Evolutionary conservation across 2,329 filamentous ascomycete species (phyloP).

Genomic region (Xylaria sp.): DNA sequence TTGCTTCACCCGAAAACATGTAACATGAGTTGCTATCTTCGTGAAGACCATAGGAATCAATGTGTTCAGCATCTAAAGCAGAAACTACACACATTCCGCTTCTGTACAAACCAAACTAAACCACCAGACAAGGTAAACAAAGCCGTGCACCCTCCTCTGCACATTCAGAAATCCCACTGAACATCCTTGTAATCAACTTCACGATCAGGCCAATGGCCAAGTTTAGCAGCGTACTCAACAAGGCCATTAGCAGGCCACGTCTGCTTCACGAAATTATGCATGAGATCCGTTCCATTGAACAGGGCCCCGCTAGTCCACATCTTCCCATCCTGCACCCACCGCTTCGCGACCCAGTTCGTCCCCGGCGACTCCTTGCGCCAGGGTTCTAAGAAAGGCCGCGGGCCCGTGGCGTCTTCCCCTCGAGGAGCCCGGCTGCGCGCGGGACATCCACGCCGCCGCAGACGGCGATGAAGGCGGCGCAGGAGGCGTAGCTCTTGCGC

Average conservation of each 20-base stretch:
- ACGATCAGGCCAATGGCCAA: conserved; percentile 15
- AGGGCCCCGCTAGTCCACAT: conserved; percentile 15
- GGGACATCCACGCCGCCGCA: conserved; percentile 15
- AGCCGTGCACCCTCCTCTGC: not conserved
- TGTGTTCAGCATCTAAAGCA: too few species aligned
- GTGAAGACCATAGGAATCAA: too few species aligned
- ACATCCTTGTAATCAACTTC: conserved; percentile 20
- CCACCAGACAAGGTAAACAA: too few species aligned
- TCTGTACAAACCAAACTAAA: too few species aligned
- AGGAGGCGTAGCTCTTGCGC: not conserved
- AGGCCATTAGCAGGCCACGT: not conserved
- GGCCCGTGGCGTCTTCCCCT: conserved; percentile 10
- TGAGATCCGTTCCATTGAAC: not conserved
- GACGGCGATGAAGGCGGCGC: conserved; percentile 10
- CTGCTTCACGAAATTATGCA: not conserved
- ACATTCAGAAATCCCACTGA: not conserved
- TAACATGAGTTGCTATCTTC: too few species aligned
- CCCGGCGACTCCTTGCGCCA: not conserved
- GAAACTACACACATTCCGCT: too few species aligned
- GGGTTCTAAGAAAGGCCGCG: not conserved
- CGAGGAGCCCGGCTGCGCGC: conserved; percentile 2
- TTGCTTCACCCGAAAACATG: too few species aligned
- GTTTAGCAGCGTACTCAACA: not conserved
- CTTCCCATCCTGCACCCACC: conserved; percentile 17
- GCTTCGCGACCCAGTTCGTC: conserved; percentile 8